Conservation (phyloP, 208 protist species). For the Leishmania braziliensis region DNA sequence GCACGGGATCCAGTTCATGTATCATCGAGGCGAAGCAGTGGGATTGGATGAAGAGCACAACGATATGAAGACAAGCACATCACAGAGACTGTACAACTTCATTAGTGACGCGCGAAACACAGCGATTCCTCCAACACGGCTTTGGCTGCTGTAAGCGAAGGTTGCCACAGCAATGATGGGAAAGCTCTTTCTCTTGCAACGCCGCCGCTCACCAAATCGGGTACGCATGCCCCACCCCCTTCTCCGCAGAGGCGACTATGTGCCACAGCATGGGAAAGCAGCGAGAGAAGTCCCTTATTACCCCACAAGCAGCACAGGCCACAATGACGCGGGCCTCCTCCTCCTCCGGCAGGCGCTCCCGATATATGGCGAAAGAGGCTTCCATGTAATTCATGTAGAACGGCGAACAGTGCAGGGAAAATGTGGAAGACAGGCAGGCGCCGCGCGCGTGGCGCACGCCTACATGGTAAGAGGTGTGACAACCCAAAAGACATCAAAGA, state of each 20-base stretch:
- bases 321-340: neutral
- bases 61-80: neutral
- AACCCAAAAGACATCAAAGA: neutral
- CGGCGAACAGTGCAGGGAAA: neutral
- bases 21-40: neutral
- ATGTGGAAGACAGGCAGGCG: neutral
- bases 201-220: neutral
- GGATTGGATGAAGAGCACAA: neutral
- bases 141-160: neutral
- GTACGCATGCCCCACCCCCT: neutral
- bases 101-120: neutral
- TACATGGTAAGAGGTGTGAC: neutral
- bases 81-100: neutral
- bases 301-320: neutral
- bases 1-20: neutral
- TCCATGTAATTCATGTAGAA: neutral
- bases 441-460: neutral
- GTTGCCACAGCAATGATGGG: neutral
- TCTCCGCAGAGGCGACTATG: neutral
- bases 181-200: neutral
- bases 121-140: neutral
- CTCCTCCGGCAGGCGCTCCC: no score
- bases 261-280: neutral
- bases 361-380: neutral
- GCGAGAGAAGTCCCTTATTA: neutral